Evolutionary conservation across 2,329 filamentous ascomycete species (phyloP).

Genomic region (Penicillium sp.): DNA sequence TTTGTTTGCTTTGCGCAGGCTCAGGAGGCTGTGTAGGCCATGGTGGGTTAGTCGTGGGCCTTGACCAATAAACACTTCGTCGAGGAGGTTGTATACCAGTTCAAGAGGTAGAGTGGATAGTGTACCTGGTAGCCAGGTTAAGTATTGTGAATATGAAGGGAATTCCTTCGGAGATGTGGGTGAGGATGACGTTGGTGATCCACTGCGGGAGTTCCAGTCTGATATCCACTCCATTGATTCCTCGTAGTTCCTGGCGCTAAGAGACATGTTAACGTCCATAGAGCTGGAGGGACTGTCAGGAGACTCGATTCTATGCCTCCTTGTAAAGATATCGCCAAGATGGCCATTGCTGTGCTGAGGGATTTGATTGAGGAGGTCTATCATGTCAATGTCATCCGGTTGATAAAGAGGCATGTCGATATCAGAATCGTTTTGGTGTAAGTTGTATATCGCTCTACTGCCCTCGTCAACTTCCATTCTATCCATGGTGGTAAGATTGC

Average conservation of each 20-base stretch:
- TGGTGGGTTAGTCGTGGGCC: constrained; percentile 9
- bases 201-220: not conserved
- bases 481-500: not conserved
- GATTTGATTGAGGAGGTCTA: too few species aligned
- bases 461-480: not conserved
- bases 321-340: too few species aligned
- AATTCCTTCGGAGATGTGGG: not conserved
- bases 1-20: not conserved
- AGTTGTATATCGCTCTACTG: too few species aligned
- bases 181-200: not conserved
- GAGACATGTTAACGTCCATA: not conserved
- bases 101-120: constrained; percentile 12
- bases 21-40: constrained; percentile 5
- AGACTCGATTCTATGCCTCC: not conserved
- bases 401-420: too few species aligned
- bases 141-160: not conserved
- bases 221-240: not conserved
- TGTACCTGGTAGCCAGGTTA: not conserved
- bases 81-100: constrained; percentile 13
- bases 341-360: too few species aligned
- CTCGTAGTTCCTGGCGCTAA: not conserved
- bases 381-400: too few species aligned
- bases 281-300: not conserved
- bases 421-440: too few species aligned
- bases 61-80: not conserved